A percentile compares a stretch with the other conserved stretches of the same genome.
Conservation (phyloP, 2,329 filamentous ascomycete genomes). For the Phaeosphaeria sp. region DNA sequence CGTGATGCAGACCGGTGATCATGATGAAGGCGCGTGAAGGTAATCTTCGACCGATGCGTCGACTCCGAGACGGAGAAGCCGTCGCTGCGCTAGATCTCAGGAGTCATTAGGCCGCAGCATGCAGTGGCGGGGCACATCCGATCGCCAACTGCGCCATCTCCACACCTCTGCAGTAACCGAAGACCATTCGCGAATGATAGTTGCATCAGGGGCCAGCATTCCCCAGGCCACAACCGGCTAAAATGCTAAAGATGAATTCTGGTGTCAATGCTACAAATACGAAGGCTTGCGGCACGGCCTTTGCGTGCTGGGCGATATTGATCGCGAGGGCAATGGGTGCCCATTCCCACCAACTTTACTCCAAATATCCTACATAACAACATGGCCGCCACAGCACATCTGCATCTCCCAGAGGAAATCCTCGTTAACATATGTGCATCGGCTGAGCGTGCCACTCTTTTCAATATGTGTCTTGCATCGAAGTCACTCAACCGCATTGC, state of each 20-base stretch:
- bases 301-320: not conserved
- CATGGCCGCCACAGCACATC: not conserved
- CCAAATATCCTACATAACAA: not conserved
- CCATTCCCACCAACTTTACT: not conserved
- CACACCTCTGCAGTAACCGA: not conserved
- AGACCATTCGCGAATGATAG: not conserved
- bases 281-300: not conserved
- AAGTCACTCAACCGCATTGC: not conserved
- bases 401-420: not conserved
- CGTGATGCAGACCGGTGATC: constrained; percentile 26
- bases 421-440: not conserved
- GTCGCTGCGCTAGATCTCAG: not conserved
- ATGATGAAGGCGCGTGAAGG: constrained; percentile 5
- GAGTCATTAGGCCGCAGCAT: not conserved
- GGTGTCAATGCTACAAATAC: not conserved
- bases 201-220: not conserved
- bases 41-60: not conserved
- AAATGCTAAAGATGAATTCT: not conserved
- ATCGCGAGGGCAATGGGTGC: not conserved
- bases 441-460: not conserved
- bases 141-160: not conserved
- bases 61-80: not conserved
- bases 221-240: not conserved
- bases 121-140: not conserved
- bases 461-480: not conserved